These are phyloP conservation scores for Geotrichum phurueaensis DNA, from an alignment of 1,139 yeast species.

Conservation along the genomic window DNA sequence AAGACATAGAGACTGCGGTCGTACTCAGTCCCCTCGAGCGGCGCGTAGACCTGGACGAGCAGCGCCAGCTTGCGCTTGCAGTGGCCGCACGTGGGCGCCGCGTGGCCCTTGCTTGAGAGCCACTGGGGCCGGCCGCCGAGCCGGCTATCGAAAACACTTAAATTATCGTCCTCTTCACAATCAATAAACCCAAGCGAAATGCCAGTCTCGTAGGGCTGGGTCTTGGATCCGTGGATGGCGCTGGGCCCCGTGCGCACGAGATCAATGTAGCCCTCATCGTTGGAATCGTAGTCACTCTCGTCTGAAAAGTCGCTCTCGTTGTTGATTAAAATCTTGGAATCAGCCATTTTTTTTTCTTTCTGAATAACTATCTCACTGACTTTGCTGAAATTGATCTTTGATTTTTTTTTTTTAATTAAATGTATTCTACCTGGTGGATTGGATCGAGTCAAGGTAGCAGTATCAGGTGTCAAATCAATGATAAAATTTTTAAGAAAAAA, in stretches of 20 bases:
- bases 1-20: constrained; percentile 79
- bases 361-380: not conserved
- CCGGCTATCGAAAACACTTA: constrained; percentile 11
- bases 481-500: not conserved
- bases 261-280: constrained; percentile 12
- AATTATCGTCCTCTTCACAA: constrained; percentile 6
- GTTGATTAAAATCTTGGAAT: not conserved
- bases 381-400: not conserved
- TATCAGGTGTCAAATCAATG: not conserved
- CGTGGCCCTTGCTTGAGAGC: constrained; percentile 47
- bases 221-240: constrained; percentile 10
- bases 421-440: no score
- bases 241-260: constrained; percentile 4
- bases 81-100: constrained; percentile 52
- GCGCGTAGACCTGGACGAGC: constrained; percentile 73
- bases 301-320: constrained; percentile 10
- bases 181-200: constrained; percentile 15
- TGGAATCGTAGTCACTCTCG: constrained; percentile 12
- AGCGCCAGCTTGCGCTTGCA: constrained; percentile 62
- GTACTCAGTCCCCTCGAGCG: constrained; percentile 57
- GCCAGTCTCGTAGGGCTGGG: constrained; percentile 14
- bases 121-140: constrained; percentile 31
- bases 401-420: not conserved
- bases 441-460: not conserved
- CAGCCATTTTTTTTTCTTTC: not conserved